Evolutionary conservation across 208 protist species (phyloP).

Genomic region (Polymyxa betae): DNA sequence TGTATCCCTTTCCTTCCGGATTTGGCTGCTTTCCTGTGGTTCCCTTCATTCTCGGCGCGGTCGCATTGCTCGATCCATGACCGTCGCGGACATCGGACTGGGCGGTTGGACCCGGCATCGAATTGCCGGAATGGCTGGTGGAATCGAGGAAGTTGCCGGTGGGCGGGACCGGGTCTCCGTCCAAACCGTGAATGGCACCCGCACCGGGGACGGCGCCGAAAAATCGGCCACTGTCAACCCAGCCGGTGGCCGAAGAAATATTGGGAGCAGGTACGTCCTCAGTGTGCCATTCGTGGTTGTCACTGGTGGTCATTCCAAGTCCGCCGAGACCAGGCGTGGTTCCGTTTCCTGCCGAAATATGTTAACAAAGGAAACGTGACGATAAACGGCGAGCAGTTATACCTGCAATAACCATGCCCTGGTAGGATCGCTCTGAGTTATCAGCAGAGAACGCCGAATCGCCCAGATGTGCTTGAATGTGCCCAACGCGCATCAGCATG

Average conservation of each 20-base stretch:
- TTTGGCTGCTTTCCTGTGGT: not conserved
- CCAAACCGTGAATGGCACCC: not conserved
- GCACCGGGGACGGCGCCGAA: not conserved
- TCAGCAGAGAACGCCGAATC: not conserved
- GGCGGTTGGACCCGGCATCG: not conserved
- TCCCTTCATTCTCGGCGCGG: not conserved
- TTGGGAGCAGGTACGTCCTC: not conserved
- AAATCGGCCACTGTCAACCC: not conserved
- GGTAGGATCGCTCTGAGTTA: not conserved
- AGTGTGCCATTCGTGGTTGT: slow-evolving; percentile 16
- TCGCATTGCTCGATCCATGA: not conserved
- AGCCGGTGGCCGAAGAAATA: not conserved
- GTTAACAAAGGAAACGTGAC: no score
- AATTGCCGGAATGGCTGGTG: not conserved
- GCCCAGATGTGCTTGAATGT: not conserved
- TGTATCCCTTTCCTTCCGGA: not conserved
- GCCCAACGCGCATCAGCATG: not conserved
- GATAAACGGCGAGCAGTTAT: no score
- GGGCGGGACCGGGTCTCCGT: not conserved
- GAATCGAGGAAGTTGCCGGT: slow-evolving; percentile 4
- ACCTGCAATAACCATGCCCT: not conserved
- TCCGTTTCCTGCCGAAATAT: not conserved
- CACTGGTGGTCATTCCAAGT: not conserved
- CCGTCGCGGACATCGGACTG: not conserved
- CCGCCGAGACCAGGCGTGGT: not conserved